A percentile compares a stretch with the other conserved stretches of the same genome.
phyloP scores from a whole-genome alignment of 2,329 filamentous ascomycete species.

The Clonostachys byssicola region DNA sequence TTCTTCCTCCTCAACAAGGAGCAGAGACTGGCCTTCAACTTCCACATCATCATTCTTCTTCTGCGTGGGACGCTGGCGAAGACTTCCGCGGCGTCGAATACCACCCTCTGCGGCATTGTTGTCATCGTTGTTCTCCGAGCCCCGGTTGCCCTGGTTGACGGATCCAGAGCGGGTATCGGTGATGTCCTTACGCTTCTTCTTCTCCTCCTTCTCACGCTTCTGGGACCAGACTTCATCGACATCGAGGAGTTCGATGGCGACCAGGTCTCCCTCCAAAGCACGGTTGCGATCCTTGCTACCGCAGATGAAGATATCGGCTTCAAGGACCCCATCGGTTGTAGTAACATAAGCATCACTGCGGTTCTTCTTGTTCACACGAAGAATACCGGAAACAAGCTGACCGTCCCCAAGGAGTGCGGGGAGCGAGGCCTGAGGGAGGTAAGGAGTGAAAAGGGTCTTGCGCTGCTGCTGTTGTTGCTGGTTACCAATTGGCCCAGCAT shows the following conservation, averaged over 20 bases:
- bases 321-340: constrained; percentile 78
- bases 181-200: constrained; percentile 99
- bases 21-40: constrained; percentile 93
- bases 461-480: constrained; percentile 83
- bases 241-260: constrained; percentile 92
- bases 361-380: constrained; percentile 99
- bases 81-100: constrained; percentile 86
- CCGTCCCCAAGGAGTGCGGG: constrained; percentile 88
- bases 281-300: constrained; percentile 98
- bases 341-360: constrained; percentile 97
- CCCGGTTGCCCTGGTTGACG: constrained; percentile 67
- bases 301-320: constrained; percentile 99
- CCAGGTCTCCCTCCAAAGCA: constrained; percentile 91
- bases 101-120: constrained; percentile 70
- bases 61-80: constrained; percentile 93
- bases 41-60: constrained; percentile 99
- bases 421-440: constrained; percentile 89
- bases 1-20: constrained; percentile 96
- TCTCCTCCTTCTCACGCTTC: constrained; percentile 99
- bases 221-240: constrained; percentile 98
- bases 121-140: constrained; percentile 57
- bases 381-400: constrained; percentile 91
- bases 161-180: constrained; percentile 82
- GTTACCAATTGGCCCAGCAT: constrained; percentile 61
- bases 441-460: constrained; percentile 98